phyloP scores from a whole-genome alignment of 768 basidiomycete species.

The Trametes gibbosa region DNA sequence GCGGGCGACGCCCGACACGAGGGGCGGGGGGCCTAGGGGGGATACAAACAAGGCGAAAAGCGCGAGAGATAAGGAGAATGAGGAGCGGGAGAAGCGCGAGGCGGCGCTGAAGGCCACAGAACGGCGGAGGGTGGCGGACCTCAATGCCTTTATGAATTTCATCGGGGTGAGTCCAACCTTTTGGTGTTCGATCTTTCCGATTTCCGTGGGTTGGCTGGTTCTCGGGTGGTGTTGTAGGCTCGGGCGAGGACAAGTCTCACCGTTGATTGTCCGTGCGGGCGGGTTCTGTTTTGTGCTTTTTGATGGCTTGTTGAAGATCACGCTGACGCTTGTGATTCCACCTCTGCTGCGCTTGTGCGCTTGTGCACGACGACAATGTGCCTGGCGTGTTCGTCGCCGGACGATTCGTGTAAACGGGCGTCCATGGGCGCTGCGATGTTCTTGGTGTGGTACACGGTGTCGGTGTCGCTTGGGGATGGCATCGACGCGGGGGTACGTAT shows the following conservation, averaged over 20 bases:
- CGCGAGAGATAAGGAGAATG: background rate
- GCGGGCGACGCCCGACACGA: too few species aligned
- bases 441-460: background rate
- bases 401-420: conserved; percentile 2
- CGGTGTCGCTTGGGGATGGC: conserved; percentile 1
- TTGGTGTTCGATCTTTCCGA: background rate
- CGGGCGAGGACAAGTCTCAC: background rate
- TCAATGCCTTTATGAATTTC: conserved; percentile 20
- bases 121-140: conserved; percentile 2
- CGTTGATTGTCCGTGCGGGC: background rate
- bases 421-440: conserved; percentile 1
- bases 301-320: background rate
- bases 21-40: too few species aligned
- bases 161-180: conserved; percentile 19
- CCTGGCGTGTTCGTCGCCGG: background rate
- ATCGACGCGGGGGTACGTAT: background rate
- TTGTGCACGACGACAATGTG: background rate
- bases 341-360: background rate
- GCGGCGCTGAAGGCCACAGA: background rate
- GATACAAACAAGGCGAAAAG: background rate
- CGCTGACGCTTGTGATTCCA: background rate
- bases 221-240: background rate
- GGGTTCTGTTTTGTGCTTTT: background rate
- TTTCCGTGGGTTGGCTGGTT: too few species aligned
- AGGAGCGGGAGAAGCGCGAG: background rate